Percentiles rank a stretch among this genome's conserved stretches.
Evolutionary conservation across 2,329 filamentous ascomycete genomes (phyloP).

Genomic region (Bipolaris bicolor): DNA sequence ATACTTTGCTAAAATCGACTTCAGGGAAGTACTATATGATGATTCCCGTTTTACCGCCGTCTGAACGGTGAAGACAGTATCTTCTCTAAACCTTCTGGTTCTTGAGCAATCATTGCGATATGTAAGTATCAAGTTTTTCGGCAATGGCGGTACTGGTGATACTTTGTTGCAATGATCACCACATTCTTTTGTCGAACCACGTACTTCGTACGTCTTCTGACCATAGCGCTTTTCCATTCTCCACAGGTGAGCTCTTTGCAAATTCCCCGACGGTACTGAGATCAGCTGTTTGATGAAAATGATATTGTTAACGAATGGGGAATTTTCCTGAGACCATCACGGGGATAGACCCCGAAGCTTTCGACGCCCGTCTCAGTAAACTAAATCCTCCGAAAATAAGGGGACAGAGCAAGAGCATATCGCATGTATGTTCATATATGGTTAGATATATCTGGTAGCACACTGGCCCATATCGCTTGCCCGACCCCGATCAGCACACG

Average conservation of each 20-base stretch:
- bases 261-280: not conserved
- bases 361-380: constrained; percentile 1
- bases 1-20: constrained; percentile 8
- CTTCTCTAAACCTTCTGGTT: constrained; percentile 21
- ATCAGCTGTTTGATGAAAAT: not conserved
- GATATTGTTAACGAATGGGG: not conserved
- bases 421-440: not conserved
- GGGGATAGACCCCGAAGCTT: constrained; percentile 6
- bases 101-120: constrained; percentile 28
- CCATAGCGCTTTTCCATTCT: constrained; percentile 1
- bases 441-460: not conserved
- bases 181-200: not conserved
- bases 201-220: constrained; percentile 2
- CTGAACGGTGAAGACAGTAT: constrained; percentile 30
- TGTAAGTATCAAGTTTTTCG: constrained; percentile 30
- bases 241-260: not conserved
- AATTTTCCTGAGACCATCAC: not conserved
- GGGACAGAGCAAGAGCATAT: not conserved
- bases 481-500: constrained; percentile 22
- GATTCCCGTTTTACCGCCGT: constrained; percentile 12
- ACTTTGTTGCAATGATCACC: constrained; percentile 1
- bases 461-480: not conserved
- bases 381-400: not conserved
- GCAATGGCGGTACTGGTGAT: constrained; percentile 35
- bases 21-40: constrained; percentile 10